Conservation (phyloP, 768 basidiomycete genomes). For the Galerina sulciceps region DNA sequence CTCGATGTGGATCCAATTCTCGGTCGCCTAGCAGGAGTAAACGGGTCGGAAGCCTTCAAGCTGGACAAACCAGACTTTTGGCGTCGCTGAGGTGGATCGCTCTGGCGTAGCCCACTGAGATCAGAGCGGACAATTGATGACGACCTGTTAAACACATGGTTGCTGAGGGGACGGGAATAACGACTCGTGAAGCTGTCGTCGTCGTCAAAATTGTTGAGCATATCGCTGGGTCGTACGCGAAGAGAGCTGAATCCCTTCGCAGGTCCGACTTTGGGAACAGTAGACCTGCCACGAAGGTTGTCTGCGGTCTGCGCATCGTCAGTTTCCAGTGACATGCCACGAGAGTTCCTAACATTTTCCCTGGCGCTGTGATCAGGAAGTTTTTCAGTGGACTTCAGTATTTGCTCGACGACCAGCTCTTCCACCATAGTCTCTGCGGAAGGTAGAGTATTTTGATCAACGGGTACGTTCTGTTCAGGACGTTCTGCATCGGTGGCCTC, state of each 20-base stretch:
- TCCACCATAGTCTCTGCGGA: constrained; percentile 26
- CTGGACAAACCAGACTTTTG: not conserved
- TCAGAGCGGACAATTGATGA: not conserved
- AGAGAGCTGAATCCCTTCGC: constrained; percentile 1
- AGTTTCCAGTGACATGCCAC: constrained; percentile 26
- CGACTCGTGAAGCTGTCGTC: not conserved
- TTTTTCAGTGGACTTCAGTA: constrained; percentile 21
- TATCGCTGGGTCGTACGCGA: not conserved
- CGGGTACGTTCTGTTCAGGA: not conserved
- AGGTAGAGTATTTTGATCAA: not conserved
- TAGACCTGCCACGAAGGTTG: not conserved
- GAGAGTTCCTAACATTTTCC: not conserved
- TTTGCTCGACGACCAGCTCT: constrained; percentile 31
- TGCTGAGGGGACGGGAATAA: not conserved
- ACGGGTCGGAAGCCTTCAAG: not conserved
- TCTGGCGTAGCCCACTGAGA: not conserved
- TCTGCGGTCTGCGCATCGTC: constrained; percentile 32
- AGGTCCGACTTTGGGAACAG: not conserved
- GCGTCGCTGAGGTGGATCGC: not conserved
- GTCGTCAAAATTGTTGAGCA: constrained; percentile 3
- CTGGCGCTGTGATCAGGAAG: not conserved
- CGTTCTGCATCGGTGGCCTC: constrained; percentile 14
- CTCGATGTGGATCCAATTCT: not conserved
- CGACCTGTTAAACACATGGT: not conserved
- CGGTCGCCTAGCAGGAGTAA: not conserved